These are phyloP conservation scores for Tulasnella sp. DNA, from an alignment of 768 basidiomycete genomes.

Conservation along the genomic window DNA sequence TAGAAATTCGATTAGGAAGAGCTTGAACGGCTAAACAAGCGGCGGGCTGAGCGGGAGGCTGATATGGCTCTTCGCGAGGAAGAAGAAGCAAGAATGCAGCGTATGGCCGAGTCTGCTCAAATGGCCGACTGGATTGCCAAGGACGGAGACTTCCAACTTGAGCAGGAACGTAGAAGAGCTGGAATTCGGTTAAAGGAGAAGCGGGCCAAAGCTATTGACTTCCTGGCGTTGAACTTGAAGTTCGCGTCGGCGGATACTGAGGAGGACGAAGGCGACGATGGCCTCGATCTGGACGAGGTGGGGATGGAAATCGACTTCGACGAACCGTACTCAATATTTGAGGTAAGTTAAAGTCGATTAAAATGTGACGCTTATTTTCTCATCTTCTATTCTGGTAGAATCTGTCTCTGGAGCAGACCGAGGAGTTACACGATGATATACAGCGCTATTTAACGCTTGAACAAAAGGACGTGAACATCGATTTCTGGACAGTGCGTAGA, in stretches of 20 bases:
- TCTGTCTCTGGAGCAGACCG: constrained; percentile 74
- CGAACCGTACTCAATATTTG: constrained; percentile 95
- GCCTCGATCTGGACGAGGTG: constrained; percentile 59
- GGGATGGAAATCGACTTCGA: constrained; percentile 97
- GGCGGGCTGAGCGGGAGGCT: constrained; percentile 85
- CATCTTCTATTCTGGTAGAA: constrained; percentile 40
- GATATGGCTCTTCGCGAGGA: constrained; percentile 84
- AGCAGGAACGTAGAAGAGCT: constrained; percentile 83
- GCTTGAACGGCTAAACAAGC: constrained; percentile 77
- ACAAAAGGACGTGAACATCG: constrained; percentile 71
- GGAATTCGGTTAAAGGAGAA: constrained; percentile 93
- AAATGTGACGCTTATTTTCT: not conserved
- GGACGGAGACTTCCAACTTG: constrained; percentile 94
- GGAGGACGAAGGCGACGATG: constrained; percentile 51
- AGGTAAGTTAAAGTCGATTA: constrained; percentile 42
- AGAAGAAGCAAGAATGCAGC: constrained; percentile 80
- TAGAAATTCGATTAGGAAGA: constrained; percentile 45
- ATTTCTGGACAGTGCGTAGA: constrained; percentile 87
- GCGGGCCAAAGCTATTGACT: constrained; percentile 97
- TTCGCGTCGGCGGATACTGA: constrained; percentile 59
- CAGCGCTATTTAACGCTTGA: constrained; percentile 84
- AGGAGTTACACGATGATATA: constrained; percentile 91
- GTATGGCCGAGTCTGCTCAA: constrained; percentile 86
- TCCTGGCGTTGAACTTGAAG: constrained; percentile 87
- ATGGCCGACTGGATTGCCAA: constrained; percentile 98